Conservation (phyloP, 2,329 filamentous ascomycete species). For the Talaromyces sp. region DNA sequence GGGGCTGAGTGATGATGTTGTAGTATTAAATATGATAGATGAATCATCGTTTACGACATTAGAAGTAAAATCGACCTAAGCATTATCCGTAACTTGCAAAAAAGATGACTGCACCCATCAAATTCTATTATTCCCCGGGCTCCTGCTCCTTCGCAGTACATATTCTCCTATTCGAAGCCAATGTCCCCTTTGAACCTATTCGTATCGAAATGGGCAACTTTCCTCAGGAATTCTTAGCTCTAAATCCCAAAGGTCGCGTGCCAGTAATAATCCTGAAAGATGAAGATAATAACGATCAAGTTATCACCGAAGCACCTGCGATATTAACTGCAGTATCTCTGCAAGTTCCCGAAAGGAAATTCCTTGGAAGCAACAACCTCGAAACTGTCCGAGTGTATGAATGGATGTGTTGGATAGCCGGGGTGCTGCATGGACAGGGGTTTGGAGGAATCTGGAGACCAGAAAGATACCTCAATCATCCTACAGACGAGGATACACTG, state of each 20-base stretch:
- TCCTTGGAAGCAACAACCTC: background rate
- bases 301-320: background rate
- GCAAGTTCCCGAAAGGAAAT: background rate
- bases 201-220: background rate
- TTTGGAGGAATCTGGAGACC: background rate
- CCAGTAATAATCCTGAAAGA: background rate
- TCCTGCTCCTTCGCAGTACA: background rate
- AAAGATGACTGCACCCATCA: background rate
- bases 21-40: background rate
- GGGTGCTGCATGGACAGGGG: background rate
- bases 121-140: background rate
- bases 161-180: background rate
- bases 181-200: background rate
- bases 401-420: background rate
- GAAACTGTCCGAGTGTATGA: background rate
- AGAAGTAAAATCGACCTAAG: background rate
- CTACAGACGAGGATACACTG: background rate
- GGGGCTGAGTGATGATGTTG: background rate
- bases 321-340: background rate
- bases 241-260: background rate
- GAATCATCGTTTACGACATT: background rate
- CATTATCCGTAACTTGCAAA: background rate
- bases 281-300: background rate
- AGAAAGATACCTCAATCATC: background rate
- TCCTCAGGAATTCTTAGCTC: background rate